A percentile compares a stretch with the other conserved stretches of the same genome.
Evolutionary conservation across 75 land plant species (phyloP).

Genomic region (Selaginella tamariscina): DNA sequence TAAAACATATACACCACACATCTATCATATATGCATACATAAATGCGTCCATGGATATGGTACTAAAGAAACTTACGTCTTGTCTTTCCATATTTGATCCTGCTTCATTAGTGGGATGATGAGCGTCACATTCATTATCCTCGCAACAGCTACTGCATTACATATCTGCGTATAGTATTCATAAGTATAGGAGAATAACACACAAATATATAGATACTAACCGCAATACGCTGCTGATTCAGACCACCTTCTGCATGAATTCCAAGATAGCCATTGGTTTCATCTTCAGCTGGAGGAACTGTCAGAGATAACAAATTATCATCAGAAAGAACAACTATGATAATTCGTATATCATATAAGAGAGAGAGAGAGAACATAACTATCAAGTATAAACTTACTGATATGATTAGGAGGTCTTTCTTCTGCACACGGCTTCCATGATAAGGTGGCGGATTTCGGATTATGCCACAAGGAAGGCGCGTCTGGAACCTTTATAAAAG

Average conservation of each 20-base stretch:
- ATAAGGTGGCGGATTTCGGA: conserved; percentile 72
- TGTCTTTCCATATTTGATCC: conserved; percentile 95
- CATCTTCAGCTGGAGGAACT: conserved; percentile 71
- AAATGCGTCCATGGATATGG: no score
- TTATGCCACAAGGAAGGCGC: conserved; percentile 84
- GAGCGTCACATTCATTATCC: conserved; percentile 82
- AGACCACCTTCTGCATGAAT: conserved; percentile 98
- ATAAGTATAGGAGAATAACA: neutral
- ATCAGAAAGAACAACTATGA: neutral
- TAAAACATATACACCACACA: no score
- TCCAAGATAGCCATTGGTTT: conserved; percentile 72
- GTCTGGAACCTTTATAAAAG: conserved; percentile 42
- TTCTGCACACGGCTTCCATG: conserved; percentile 95
- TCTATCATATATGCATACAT: no score
- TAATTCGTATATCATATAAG: neutral
- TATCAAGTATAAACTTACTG: conserved; percentile 24
- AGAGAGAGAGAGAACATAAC: neutral
- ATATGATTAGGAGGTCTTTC: conserved; percentile 29
- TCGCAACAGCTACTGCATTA: conserved; percentile 96
- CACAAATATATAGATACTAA: conserved; percentile 21
- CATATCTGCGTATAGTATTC: conserved; percentile 50
- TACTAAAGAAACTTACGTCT: conserved; percentile 61
- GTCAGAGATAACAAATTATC: no score
- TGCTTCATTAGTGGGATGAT: conserved; percentile 91
- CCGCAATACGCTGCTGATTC: conserved; percentile 95